Percentiles rank a stretch among this genome's conserved stretches.
These are phyloP conservation scores for Westerdykella sp. DNA, from an alignment of 2,329 filamentous ascomycete species.

Conservation along the genomic window DNA sequence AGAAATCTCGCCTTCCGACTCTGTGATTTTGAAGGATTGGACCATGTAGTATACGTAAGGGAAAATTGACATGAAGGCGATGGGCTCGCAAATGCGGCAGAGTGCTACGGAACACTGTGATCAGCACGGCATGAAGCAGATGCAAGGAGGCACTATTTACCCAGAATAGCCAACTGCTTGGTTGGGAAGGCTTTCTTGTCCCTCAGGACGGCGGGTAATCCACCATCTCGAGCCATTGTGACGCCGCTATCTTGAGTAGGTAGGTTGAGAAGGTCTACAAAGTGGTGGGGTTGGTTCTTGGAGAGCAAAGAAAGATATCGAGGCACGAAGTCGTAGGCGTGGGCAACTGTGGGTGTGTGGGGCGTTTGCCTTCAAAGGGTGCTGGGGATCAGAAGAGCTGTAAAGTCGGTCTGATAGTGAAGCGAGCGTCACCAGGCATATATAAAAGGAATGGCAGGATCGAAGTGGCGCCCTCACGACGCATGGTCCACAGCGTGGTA, in stretches of 20 bases:
- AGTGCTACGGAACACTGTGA: conserved; percentile 53
- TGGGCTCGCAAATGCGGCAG: conserved; percentile 95
- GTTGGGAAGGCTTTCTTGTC: conserved; percentile 48
- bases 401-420: conserved; percentile 21
- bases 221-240: conserved; percentile 29
- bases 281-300: too few relatives aligned
- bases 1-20: conserved; percentile 72
- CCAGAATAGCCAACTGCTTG: conserved; percentile 52
- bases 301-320: too few relatives aligned
- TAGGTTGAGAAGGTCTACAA: background rate
- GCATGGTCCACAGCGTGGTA: conserved; percentile 28
- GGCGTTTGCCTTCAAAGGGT: background rate
- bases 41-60: conserved; percentile 99
- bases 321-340: too few relatives aligned
- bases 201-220: conserved; percentile 21
- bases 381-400: background rate
- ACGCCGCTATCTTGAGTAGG: background rate
- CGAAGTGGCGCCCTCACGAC: conserved; percentile 36
- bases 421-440: conserved; percentile 35
- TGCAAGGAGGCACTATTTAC: conserved; percentile 32
- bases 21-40: conserved; percentile 77
- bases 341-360: too few relatives aligned
- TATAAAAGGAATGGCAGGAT: conserved; percentile 32
- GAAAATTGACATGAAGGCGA: conserved; percentile 99
- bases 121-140: background rate